These are phyloP conservation scores for Terfezia claveryi DNA, from an alignment of 495 filamentous ascomycete genomes.

Conservation along the genomic window DNA sequence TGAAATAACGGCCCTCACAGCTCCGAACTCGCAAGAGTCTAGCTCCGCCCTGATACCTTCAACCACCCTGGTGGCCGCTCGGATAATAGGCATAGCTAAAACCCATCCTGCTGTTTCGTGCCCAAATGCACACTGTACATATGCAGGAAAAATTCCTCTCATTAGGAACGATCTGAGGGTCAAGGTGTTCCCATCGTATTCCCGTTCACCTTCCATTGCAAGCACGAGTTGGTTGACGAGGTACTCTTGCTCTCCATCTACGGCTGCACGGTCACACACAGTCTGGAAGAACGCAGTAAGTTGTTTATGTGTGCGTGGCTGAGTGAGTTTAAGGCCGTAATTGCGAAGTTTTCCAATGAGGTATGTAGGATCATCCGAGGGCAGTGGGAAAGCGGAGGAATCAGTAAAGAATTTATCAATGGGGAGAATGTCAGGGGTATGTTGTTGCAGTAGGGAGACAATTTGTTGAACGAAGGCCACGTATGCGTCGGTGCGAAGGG, in stretches of 20 bases:
- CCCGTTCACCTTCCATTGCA: constrained; percentile 25
- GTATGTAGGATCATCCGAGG: constrained; percentile 41
- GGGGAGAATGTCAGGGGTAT: constrained; percentile 37
- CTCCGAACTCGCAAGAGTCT: background rate
- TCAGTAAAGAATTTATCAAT: constrained; percentile 50
- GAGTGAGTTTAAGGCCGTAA: constrained; percentile 36
- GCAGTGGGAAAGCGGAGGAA: constrained; percentile 40
- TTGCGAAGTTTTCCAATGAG: constrained; percentile 43
- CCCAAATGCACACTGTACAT: constrained; percentile 31
- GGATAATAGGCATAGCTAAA: constrained; percentile 32
- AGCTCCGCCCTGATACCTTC: background rate
- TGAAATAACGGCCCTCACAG: background rate
- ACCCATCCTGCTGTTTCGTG: constrained; percentile 33
- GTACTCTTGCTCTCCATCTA: constrained; percentile 37
- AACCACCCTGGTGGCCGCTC: constrained; percentile 18
- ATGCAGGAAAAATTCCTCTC: constrained; percentile 40
- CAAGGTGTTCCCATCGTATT: constrained; percentile 1
- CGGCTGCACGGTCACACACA: constrained; percentile 37
- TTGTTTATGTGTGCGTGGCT: constrained; percentile 31
- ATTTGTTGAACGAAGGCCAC: constrained; percentile 44
- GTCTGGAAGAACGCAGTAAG: constrained; percentile 41
- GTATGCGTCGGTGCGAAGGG: constrained; percentile 31
- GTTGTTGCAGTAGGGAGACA: constrained; percentile 41
- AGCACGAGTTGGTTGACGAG: constrained; percentile 35
- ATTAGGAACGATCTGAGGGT: constrained; percentile 37